Evolutionary conservation across 2,329 filamentous ascomycete species (phyloP).

Genomic region (Nothopassalora personata): DNA sequence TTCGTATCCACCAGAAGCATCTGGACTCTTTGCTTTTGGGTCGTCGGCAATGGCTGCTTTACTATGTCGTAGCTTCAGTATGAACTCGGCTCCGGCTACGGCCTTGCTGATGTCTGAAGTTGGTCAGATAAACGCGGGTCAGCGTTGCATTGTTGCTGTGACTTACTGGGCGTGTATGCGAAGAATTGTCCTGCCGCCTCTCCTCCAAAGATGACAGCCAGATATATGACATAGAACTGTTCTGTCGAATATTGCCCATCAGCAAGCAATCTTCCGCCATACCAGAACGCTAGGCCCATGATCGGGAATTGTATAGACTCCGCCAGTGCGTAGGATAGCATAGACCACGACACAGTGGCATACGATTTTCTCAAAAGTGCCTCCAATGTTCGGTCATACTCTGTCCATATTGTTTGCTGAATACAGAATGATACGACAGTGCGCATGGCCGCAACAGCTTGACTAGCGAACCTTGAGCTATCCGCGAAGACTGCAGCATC

Average conservation of each 20-base stretch:
- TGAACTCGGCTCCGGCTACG: conserved; percentile 36
- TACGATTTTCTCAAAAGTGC: conserved; percentile 12
- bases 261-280: conserved; percentile 27
- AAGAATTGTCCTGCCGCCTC: conserved; percentile 63
- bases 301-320: conserved; percentile 28
- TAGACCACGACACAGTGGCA: conserved; percentile 20
- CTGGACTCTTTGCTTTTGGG: neutral
- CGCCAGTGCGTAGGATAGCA: conserved; percentile 26
- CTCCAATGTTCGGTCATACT: too few relatives aligned
- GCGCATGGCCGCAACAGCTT: conserved; percentile 26
- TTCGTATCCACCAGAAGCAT: conserved; percentile 20
- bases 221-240: conserved; percentile 55
- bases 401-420: conserved; percentile 9
- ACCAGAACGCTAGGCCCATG: conserved; percentile 32
- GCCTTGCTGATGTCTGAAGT: conserved; percentile 32
- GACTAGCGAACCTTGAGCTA: conserved; percentile 20
- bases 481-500: too few relatives aligned
- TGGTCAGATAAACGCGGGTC: too few relatives aligned
- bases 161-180: conserved; percentile 45
- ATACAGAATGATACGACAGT: conserved; percentile 28
- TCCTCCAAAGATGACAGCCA: conserved; percentile 58
- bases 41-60: conserved; percentile 33
- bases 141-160: too few relatives aligned
- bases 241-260: conserved; percentile 28
- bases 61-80: conserved; percentile 40